Evolutionary conservation across 192 early-diverging fungal genomes (phyloP), one percentile per base, ranked within the genome.

Genomic region (Linnemannia schmuckeri): DNA sequence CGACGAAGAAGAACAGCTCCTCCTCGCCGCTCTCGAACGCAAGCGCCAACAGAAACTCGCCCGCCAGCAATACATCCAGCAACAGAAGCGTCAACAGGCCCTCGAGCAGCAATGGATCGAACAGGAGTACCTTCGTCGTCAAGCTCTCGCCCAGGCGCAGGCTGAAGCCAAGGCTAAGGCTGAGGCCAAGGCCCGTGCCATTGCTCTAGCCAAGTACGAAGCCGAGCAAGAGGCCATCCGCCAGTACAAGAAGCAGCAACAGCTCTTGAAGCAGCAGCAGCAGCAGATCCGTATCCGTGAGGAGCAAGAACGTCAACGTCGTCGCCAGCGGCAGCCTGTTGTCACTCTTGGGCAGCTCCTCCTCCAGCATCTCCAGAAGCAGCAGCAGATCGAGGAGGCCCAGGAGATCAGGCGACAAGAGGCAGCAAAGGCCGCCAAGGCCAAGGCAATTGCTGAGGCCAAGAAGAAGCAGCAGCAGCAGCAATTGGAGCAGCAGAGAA

Each of bases 1-100:
- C n/a, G 81, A 82, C 42, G 84, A 87, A 42, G 84, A 87, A 63
- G 84, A 87, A 35, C 78, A 81, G 24, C 75, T 87, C 72, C 76
- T 87, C 18, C 55, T 79, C 13, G 84, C 84, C 22, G 84, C 84
- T 4, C 79, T 87, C 55, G 84, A 87, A 35, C 84, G 79, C 46
- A 87, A 87, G 24, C 84, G 79, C 30, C 84, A 87, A 40, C 84
- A 87, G 27, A 87, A 81, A 46, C 57, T 72, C 4, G 84, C 72
- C 35, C 84, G 79, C 44, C 84, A 87, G 35, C 79, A 85, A 57
- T 73, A 85, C 27, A 70, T 72, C 33, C 81, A 54, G n/a, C 81
- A 82, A 30, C 75, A 76, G 69, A 47, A 69, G 22, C n/a, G n/a
- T 5, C 69, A 82, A 42, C 70, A 77, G 47, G 70, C 74, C 4